phyloP scores from a whole-genome alignment of 2,329 filamentous ascomycete species.

The Trichoderma sp. region DNA sequence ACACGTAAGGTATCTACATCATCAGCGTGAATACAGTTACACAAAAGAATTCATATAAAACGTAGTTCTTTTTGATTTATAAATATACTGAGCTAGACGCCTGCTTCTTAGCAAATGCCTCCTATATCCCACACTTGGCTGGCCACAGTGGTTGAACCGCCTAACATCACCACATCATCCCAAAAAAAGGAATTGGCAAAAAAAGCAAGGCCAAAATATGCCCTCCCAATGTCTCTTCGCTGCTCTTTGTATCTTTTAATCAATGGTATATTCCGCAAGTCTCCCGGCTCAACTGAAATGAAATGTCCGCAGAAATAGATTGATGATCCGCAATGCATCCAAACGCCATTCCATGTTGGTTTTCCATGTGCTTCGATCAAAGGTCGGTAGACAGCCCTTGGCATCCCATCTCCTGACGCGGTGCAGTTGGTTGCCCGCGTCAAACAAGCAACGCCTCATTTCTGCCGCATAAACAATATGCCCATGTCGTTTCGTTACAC shows the following conservation, averaged over 20 bases:
- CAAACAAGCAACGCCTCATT: neutral
- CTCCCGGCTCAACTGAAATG: neutral
- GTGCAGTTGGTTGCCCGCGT: neutral
- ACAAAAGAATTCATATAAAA: neutral
- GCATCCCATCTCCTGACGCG: neutral
- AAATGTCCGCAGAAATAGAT: constrained; percentile 1
- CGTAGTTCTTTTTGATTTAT: neutral
- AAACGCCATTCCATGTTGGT: constrained; percentile 15
- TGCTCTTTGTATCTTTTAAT: neutral
- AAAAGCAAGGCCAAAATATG: neutral
- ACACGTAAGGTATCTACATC: neutral
- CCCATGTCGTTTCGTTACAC: constrained; percentile 28
- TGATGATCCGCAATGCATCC: constrained; percentile 15
- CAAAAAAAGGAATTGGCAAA: neutral
- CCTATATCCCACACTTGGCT: neutral
- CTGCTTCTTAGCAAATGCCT: neutral
- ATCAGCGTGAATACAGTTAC: neutral
- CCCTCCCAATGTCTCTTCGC: neutral
- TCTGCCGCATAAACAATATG: neutral
- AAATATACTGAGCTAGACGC: neutral
- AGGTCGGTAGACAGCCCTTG: neutral
- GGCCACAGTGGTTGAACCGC: neutral
- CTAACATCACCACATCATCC: neutral
- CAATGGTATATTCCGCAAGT: neutral
- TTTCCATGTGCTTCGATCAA: neutral